Conservation (phyloP, 2,329 filamentous ascomycete species). For the Ophiocordyceps australis region DNA sequence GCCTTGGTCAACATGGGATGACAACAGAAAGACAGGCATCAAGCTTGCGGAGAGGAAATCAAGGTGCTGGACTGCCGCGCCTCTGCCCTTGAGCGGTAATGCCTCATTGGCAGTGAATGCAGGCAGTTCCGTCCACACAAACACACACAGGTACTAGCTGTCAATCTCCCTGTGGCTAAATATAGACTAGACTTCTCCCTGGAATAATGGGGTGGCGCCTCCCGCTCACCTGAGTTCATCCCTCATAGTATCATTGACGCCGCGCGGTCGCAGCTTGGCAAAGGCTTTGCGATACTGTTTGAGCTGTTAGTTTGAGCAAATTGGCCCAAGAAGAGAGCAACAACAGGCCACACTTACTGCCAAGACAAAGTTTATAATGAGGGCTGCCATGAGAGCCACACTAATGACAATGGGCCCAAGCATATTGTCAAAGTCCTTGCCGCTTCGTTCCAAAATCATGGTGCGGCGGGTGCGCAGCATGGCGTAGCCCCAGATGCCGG, state of each 20-base stretch:
- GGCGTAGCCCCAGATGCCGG: slow-evolving; percentile 72
- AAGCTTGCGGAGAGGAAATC: too few relatives aligned
- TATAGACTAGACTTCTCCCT: too few relatives aligned
- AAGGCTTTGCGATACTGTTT: slow-evolving; percentile 14
- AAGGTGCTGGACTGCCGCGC: too few relatives aligned
- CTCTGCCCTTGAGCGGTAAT: too few relatives aligned
- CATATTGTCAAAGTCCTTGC: slow-evolving; percentile 83
- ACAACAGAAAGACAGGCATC: too few relatives aligned
- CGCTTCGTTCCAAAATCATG: slow-evolving; percentile 73
- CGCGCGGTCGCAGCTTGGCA: slow-evolving; percentile 8
- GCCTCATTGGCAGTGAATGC: too few relatives aligned
- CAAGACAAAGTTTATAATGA: slow-evolving; percentile 78
- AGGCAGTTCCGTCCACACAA: too few relatives aligned
- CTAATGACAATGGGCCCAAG: slow-evolving; percentile 73
- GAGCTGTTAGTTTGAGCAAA: too few relatives aligned
- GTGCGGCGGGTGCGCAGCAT: slow-evolving; percentile 59
- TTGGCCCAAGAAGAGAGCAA: slow-evolving; percentile 2
- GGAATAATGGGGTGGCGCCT: too few relatives aligned
- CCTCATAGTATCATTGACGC: slow-evolving; percentile 3
- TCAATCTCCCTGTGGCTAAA: too few relatives aligned
- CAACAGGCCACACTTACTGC: slow-evolving; percentile 39
- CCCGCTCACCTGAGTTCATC: slow-evolving; percentile 13
- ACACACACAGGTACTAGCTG: too few relatives aligned
- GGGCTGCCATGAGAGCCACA: slow-evolving; percentile 54
- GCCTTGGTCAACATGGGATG: too few relatives aligned